These are phyloP conservation scores for Cyberlindnera saturnus DNA, from an alignment of 805 yeast species.

Conservation along the genomic window DNA sequence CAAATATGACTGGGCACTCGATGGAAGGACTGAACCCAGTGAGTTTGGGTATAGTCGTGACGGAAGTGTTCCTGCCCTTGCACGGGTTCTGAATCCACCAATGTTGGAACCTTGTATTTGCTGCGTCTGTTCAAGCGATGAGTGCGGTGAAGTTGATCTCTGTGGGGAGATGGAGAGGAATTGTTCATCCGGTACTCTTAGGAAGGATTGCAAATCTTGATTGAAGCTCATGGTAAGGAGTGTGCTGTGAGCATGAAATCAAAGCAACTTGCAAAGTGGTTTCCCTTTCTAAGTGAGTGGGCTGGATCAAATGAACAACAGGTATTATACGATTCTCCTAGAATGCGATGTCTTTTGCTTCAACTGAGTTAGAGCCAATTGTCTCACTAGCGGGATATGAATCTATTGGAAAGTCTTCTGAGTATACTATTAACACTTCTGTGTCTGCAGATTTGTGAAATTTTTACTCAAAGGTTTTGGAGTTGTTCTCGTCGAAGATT, in stretches of 20 bases:
- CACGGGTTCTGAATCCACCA: constrained; percentile 44
- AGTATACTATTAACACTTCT: no score
- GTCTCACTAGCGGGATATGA: no score
- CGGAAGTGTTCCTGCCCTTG: constrained; percentile 78
- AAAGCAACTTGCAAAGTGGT: not conserved
- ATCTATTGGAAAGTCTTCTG: no score
- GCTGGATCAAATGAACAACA: no score
- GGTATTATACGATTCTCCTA: no score
- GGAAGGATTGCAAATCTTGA: constrained; percentile 19
- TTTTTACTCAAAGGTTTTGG: not conserved
- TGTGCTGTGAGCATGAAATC: not conserved
- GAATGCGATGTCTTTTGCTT: no score
- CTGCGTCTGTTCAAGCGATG: constrained; percentile 15
- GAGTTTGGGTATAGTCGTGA: constrained; percentile 41
- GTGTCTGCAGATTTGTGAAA: no score
- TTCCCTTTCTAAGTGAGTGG: no score
- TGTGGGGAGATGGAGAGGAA: constrained; percentile 19
- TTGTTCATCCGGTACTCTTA: constrained; percentile 15
- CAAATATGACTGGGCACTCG: constrained; percentile 4
- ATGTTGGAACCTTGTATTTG: constrained; percentile 22
- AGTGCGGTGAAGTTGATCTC: constrained; percentile 23
- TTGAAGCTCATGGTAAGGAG: constrained; percentile 13
- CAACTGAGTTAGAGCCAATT: no score
- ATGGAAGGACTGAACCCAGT: constrained; percentile 20
- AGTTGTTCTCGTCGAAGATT: not conserved